Percentiles rank a stretch among this genome's conserved stretches.
phyloP scores from a whole-genome alignment of 441 rosid genomes.

The Pelargonium hybrid region DNA sequence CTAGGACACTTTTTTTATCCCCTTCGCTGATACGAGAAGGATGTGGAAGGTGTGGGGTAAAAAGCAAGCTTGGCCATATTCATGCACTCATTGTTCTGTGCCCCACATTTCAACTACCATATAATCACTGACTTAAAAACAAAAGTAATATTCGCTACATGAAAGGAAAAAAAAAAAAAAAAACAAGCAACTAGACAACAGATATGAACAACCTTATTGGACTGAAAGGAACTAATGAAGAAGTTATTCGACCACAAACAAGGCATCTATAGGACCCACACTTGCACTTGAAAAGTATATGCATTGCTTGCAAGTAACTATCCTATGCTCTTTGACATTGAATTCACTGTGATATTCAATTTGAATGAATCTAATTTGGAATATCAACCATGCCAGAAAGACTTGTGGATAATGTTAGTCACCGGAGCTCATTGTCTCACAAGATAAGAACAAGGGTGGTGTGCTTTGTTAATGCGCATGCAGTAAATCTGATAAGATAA shows the following conservation, averaged over 20 bases:
- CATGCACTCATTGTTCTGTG: background rate
- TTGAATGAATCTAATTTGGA: background rate
- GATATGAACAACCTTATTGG: slow-evolving; percentile 1
- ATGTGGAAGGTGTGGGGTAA: background rate
- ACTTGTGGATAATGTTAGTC: no score
- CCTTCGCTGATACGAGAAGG: background rate
- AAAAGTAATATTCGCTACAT: no score
- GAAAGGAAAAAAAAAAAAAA: background rate
- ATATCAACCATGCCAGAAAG: no score
- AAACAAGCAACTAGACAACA: background rate
- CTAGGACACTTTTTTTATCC: background rate
- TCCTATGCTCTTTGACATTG: background rate
- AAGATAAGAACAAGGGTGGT: no score
- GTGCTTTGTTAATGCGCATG: no score
- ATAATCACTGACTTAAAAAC: no score
- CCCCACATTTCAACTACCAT: background rate
- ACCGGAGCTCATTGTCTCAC: no score
- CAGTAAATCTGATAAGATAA: no score
- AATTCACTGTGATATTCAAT: background rate
- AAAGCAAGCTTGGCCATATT: background rate
- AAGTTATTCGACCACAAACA: background rate
- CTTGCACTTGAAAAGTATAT: background rate
- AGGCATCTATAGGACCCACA: background rate
- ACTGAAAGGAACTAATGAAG: background rate
- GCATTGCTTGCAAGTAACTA: background rate